phyloP scores from a whole-genome alignment of 73 alveolate genomes.

The Stentor roeselii region DNA sequence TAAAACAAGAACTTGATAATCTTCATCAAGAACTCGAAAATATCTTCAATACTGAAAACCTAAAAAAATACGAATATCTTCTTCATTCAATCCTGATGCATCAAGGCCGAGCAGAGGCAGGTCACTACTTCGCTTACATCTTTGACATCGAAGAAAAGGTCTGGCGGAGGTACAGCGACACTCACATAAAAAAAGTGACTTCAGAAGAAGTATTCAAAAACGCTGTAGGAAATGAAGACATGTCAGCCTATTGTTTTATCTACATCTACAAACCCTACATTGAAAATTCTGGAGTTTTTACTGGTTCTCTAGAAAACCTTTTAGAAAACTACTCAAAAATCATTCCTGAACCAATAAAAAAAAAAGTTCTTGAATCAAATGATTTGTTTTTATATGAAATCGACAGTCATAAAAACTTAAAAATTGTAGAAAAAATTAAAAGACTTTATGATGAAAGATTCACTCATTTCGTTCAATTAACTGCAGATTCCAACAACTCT shows the following conservation, averaged over 20 bases:
- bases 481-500: neutral
- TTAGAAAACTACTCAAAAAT: neutral
- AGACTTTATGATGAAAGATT: neutral
- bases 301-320: neutral
- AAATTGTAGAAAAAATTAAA: neutral
- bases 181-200: slow-evolving; percentile 49
- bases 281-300: neutral
- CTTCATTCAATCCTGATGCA: slow-evolving; percentile 84
- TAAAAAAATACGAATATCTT: slow-evolving; percentile 50
- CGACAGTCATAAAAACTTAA: neutral
- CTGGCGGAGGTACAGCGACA: slow-evolving; percentile 74
- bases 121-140: slow-evolving; percentile 94
- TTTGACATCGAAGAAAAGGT: slow-evolving; percentile 50
- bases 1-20: slow-evolving; percentile 28
- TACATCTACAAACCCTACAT: neutral
- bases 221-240: neutral
- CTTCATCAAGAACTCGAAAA: slow-evolving; percentile 38
- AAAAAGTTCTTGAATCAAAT: neutral
- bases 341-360: neutral
- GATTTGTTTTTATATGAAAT: neutral
- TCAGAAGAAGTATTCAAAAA: neutral
- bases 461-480: neutral
- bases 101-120: slow-evolving; percentile 92
- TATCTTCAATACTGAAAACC: slow-evolving; percentile 34
- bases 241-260: neutral